A percentile compares a stretch with the other conserved stretches of the same genome.
These are phyloP conservation scores for Theileria parva DNA, from an alignment of 169 alveolate species.

Conservation along the genomic window DNA sequence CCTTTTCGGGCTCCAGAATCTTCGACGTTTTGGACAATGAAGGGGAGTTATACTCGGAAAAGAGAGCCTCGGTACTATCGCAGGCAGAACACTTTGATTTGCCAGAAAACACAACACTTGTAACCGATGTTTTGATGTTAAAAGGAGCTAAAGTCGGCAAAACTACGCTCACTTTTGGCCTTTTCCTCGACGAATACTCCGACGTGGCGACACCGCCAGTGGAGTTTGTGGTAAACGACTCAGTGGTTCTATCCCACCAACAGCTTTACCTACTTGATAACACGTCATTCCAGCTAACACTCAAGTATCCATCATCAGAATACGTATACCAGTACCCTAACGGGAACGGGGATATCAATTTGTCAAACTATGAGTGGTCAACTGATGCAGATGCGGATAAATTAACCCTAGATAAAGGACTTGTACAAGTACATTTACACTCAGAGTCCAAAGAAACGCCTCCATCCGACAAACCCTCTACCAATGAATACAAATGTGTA, in stretches of 20 bases:
- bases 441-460: background rate
- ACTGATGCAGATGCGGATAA: conserved; percentile 24
- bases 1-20: conserved; percentile 23
- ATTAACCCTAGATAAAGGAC: background rate
- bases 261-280: conserved; percentile 21
- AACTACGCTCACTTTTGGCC: conserved; percentile 34
- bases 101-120: conserved; percentile 31
- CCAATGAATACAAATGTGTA: background rate
- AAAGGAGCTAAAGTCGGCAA: conserved; percentile 63
- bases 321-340: conserved; percentile 6
- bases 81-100: conserved; percentile 35
- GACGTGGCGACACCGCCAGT: conserved; percentile 47
- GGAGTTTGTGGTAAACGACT: conserved; percentile 63
- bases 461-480: background rate
- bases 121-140: conserved; percentile 59
- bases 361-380: conserved; percentile 56
- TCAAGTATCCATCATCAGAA: conserved; percentile 19
- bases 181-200: conserved; percentile 51
- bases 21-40: conserved; percentile 57
- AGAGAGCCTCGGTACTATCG: conserved; percentile 37
- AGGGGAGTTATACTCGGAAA: conserved; percentile 58
- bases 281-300: background rate
- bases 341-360: conserved; percentile 21
- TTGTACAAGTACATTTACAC: background rate
- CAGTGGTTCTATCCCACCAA: conserved; percentile 48